Percentiles rank a stretch among this genome's conserved stretches.
Evolutionary conservation across 352 stramenopile species (phyloP).

Genomic region (Elongisporangium senticosum): DNA sequence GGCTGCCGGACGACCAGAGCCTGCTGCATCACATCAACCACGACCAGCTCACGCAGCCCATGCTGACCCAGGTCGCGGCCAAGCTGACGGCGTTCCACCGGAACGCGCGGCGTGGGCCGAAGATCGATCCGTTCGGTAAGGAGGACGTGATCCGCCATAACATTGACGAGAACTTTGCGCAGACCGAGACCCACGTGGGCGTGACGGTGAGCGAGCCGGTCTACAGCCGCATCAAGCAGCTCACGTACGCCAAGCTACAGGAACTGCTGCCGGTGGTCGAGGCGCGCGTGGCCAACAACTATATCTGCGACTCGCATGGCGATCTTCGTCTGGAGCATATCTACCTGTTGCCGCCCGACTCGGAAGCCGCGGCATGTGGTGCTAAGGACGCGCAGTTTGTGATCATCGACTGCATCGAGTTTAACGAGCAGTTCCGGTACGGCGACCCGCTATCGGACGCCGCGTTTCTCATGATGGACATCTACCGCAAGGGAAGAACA

Average conservation of each 20-base stretch:
- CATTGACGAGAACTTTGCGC: conserved; percentile 71
- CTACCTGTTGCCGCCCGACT: conserved; percentile 29
- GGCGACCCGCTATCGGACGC: conserved; percentile 58
- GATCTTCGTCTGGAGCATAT: conserved; percentile 66
- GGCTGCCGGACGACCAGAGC: conserved; percentile 50
- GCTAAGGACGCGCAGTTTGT: conserved; percentile 23
- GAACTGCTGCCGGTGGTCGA: conserved; percentile 35
- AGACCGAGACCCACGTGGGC: conserved; percentile 41
- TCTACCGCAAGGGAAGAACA: conserved; percentile 49
- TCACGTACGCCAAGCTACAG: conserved; percentile 43
- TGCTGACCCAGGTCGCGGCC: conserved; percentile 32
- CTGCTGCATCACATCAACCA: conserved; percentile 34
- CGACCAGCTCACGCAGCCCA: conserved; percentile 21
- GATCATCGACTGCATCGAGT: conserved; percentile 73
- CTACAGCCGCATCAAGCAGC: conserved; percentile 42
- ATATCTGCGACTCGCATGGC: conserved; percentile 63
- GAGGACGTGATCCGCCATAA: conserved; percentile 48
- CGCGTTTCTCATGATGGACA: conserved; percentile 66
- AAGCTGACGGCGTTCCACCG: conserved; percentile 55
- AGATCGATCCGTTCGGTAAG: conserved; percentile 54
- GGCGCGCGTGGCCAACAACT: conserved; percentile 41
- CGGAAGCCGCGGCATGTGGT: not conserved
- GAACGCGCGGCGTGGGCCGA: conserved; percentile 37
- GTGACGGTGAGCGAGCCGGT: conserved; percentile 40
- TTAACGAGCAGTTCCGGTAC: conserved; percentile 77